phyloP scores from a whole-genome alignment of 257 asterid species.

The Solanum piurae region DNA sequence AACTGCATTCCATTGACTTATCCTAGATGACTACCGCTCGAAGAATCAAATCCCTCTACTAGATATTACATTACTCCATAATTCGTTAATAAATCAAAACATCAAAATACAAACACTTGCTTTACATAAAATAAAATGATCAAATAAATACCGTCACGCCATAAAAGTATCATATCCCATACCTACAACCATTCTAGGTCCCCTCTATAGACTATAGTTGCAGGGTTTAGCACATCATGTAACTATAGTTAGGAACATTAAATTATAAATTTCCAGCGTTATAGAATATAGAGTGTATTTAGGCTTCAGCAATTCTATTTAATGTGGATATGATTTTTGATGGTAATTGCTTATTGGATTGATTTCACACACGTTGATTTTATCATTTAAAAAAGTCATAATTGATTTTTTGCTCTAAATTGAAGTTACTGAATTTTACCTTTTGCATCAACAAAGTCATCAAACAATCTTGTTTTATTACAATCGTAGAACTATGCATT shows the following conservation, averaged over 20 bases:
- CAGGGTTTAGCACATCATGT: neutral
- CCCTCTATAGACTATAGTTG: neutral
- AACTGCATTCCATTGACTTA: too few relatives aligned
- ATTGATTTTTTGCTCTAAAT: neutral
- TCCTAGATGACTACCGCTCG: neutral
- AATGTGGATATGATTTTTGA: neutral
- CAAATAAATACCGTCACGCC: neutral
- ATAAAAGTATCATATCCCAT: neutral
- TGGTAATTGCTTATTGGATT: neutral
- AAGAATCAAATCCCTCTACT: neutral
- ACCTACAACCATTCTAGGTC: neutral
- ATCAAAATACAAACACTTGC: neutral
- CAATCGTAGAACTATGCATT: neutral
- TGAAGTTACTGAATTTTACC: too few relatives aligned
- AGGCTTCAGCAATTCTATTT: neutral
- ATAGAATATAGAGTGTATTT: neutral
- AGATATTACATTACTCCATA: neutral
- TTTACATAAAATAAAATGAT: too few relatives aligned
- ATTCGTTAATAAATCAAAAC: too few relatives aligned
- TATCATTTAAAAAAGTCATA: neutral
- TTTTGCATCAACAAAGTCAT: neutral
- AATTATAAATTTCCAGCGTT: neutral
- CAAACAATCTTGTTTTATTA: neutral
- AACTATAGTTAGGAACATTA: neutral
- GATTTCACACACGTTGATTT: neutral